These are phyloP conservation scores for Clitocybe nebularis DNA, from an alignment of 1,284 basidiomycete genomes.

Conservation along the genomic window DNA sequence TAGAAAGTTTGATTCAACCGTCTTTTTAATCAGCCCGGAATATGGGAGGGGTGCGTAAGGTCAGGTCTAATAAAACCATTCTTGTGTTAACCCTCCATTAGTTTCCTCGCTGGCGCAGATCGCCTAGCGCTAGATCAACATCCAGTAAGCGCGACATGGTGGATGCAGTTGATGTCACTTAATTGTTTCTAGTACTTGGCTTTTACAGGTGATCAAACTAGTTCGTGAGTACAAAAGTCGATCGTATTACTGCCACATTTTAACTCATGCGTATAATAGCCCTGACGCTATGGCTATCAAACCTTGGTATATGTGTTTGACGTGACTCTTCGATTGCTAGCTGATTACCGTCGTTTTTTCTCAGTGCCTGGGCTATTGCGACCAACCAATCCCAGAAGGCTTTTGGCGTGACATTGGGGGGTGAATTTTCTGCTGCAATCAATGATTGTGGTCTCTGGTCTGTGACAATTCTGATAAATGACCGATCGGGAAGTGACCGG, in stretches of 20 bases:
- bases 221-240: constrained; percentile 26
- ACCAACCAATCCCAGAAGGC: constrained; percentile 49
- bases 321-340: constrained; percentile 18
- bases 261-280: constrained; percentile 19
- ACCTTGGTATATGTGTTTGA: constrained; percentile 44
- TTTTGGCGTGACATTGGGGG: constrained; percentile 69
- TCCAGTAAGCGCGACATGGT: constrained; percentile 44
- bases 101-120: constrained; percentile 70
- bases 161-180: no score
- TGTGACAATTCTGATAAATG: background rate
- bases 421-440: constrained; percentile 62
- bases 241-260: background rate
- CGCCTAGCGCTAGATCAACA: constrained; percentile 72
- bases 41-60: constrained; percentile 36
- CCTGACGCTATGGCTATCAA: constrained; percentile 31
- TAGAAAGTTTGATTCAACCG: no score
- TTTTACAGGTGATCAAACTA: constrained; percentile 30
- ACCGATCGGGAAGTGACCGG: constrained; percentile 13
- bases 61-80: background rate
- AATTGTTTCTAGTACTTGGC: constrained; percentile 44
- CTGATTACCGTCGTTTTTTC: constrained; percentile 15
- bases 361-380: constrained; percentile 37
- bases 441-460: constrained; percentile 63
- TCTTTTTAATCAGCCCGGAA: constrained; percentile 28
- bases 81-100: constrained; percentile 13